phyloP scores from a whole-genome alignment of 148 eudicot genomes.

The Tetragonia tetragonoides region DNA sequence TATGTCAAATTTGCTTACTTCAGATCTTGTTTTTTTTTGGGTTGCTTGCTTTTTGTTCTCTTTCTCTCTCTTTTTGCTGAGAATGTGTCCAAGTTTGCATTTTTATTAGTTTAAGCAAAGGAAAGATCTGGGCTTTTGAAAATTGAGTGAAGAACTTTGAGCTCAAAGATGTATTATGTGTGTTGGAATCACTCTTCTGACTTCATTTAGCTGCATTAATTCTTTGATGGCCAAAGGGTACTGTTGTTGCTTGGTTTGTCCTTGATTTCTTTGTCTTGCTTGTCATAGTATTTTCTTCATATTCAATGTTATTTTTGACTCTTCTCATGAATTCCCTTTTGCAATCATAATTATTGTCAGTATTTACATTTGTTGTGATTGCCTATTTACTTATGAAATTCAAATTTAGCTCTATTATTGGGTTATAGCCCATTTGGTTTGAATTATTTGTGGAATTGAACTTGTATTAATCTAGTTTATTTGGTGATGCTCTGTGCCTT shows the following conservation, averaged over 20 bases:
- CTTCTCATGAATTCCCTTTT: not conserved
- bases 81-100: conserved; percentile 5
- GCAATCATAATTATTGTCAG: not conserved
- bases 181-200: conserved; percentile 2
- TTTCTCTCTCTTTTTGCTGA: conserved; percentile 3
- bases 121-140: conserved; percentile 15
- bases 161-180: not conserved
- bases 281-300: not conserved
- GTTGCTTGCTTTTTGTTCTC: not conserved
- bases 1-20: conserved; percentile 22
- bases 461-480: not conserved
- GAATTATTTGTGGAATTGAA: not conserved
- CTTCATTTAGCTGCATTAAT: conserved; percentile 2
- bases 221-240: conserved; percentile 8
- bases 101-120: not conserved
- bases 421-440: not conserved
- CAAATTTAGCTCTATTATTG: not conserved
- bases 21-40: conserved; percentile 26
- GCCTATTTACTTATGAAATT: conserved; percentile 1
- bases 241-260: not conserved
- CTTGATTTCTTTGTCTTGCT: not conserved
- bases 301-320: not conserved
- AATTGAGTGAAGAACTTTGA: not conserved
- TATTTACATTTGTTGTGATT: not conserved
- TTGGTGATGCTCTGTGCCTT: not conserved